Evolutionary conservation across 139 green algal genomes (phyloP).

Genomic region (Helicosporidium sp.): DNA sequence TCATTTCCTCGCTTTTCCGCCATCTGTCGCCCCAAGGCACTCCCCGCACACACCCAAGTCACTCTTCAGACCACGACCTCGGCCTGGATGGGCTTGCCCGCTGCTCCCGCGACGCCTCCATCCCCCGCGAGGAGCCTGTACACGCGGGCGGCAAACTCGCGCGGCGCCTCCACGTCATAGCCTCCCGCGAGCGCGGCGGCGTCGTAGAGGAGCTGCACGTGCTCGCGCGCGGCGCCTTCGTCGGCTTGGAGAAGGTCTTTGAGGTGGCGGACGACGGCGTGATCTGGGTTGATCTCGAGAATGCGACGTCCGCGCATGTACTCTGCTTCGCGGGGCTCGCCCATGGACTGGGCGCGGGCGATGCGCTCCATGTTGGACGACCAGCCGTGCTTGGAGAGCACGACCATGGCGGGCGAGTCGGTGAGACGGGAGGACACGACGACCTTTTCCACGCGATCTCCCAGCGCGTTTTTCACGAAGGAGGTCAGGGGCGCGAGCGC

Average conservation of each 20-base stretch:
- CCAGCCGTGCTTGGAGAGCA: slow-evolving; percentile 94
- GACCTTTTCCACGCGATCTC: slow-evolving; percentile 61
- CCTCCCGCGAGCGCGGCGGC: slow-evolving; percentile 31
- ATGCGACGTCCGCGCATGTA: slow-evolving; percentile 90
- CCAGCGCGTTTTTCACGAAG: slow-evolving; percentile 67
- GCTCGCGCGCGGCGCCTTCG: background rate
- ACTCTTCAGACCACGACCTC: no score
- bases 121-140: slow-evolving; percentile 8
- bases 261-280: slow-evolving; percentile 49
- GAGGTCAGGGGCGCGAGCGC: slow-evolving; percentile 51
- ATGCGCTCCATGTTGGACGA: slow-evolving; percentile 95
- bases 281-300: slow-evolving; percentile 90
- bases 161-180: slow-evolving; percentile 43
- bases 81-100: slow-evolving; percentile 1
- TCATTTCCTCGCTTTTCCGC: no score
- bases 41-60: no score
- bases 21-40: no score
- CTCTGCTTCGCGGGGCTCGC: slow-evolving; percentile 70
- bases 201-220: slow-evolving; percentile 69
- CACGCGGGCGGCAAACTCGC: slow-evolving; percentile 46
- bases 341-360: slow-evolving; percentile 75
- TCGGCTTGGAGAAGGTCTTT: slow-evolving; percentile 6
- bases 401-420: slow-evolving; percentile 78
- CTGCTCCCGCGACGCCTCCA: slow-evolving; percentile 4
- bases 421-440: slow-evolving; percentile 51